phyloP scores from a whole-genome alignment of 495 filamentous ascomycete genomes.

The Xeromyces bisporus region DNA sequence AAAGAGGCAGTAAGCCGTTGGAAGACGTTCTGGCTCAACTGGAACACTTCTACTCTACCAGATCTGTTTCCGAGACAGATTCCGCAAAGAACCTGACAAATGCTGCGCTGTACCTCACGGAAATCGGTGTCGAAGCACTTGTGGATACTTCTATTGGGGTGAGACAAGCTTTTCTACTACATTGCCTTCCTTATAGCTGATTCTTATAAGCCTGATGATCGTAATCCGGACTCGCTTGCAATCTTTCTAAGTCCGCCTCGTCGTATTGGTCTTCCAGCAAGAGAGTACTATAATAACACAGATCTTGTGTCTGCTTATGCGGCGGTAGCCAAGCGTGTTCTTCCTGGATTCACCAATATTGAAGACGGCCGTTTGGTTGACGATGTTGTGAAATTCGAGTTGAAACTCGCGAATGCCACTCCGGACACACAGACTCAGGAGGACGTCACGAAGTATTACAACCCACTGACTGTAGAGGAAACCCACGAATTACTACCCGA shows the following conservation, averaged over 20 bases:
- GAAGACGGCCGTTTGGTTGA: slow-evolving; percentile 15
- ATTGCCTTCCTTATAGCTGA: background rate
- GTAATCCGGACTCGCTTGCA: slow-evolving; percentile 46
- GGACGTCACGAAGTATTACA: slow-evolving; percentile 45
- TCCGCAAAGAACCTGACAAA: slow-evolving; percentile 29
- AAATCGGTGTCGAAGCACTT: slow-evolving; percentile 33
- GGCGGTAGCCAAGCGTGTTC: slow-evolving; percentile 26
- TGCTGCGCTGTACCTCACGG: slow-evolving; percentile 36
- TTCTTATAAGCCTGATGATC: slow-evolving; percentile 34
- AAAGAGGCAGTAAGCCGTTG: slow-evolving; percentile 37
- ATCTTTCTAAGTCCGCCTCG: slow-evolving; percentile 36
- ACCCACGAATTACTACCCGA: slow-evolving; percentile 35
- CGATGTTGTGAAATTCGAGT: slow-evolving; percentile 41
- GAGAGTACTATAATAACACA: slow-evolving; percentile 47
- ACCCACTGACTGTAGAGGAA: slow-evolving; percentile 36
- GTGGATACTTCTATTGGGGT: slow-evolving; percentile 30
- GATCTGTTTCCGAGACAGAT: slow-evolving; percentile 16
- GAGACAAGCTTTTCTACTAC: slow-evolving; percentile 9
- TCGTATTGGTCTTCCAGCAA: slow-evolving; percentile 41
- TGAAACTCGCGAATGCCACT: slow-evolving; percentile 39
- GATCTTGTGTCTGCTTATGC: slow-evolving; percentile 36
- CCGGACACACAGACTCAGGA: slow-evolving; percentile 40
- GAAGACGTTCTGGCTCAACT: slow-evolving; percentile 32
- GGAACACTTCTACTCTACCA: slow-evolving; percentile 35
- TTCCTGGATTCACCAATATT: slow-evolving; percentile 15